These are phyloP conservation scores for Neonectria neomacrospora DNA, from an alignment of 2,329 filamentous ascomycete genomes.

Conservation along the genomic window DNA sequence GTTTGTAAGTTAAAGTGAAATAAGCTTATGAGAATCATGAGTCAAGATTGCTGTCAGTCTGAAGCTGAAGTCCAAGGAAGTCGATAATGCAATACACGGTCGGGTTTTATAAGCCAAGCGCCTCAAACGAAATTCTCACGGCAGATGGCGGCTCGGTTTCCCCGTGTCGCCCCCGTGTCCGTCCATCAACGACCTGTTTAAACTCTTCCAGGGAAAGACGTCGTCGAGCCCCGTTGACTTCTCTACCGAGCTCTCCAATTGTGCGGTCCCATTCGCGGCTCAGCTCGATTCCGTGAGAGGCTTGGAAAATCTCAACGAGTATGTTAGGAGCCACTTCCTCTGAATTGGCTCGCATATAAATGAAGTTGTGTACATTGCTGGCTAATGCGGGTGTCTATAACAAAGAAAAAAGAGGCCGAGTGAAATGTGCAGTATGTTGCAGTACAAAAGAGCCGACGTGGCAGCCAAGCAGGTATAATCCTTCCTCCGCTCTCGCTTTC, in stretches of 20 bases:
- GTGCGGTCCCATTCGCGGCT: conserved; percentile 80
- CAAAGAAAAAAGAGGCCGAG: neutral
- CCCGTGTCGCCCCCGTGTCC: conserved; percentile 73
- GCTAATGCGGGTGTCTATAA: neutral
- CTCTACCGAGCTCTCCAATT: conserved; percentile 71
- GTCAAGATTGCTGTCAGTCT: neutral
- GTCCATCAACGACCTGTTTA: conserved; percentile 74
- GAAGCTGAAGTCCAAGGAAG: too few species aligned
- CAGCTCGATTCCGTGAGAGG: conserved; percentile 69
- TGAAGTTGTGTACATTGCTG: neutral
- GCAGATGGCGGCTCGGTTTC: too few species aligned
- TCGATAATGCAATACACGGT: too few species aligned
- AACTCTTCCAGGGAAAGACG: conserved; percentile 66
- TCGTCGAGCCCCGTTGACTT: conserved; percentile 55
- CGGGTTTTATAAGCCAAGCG: too few species aligned
- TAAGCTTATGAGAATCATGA: neutral
- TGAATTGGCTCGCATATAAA: neutral
- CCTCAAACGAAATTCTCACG: too few species aligned
- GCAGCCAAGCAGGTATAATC: conserved; percentile 3
- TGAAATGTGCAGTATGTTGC: neutral
- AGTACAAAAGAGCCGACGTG: neutral
- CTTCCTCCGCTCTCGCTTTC: neutral
- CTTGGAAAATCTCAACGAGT: conserved; percentile 31
- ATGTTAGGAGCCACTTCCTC: conserved; percentile 9
- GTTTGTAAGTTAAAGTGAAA: neutral